Evolutionary conservation across 2,329 filamentous ascomycete species (phyloP), one percentile per base, ranked within the genome.

Genomic region (Hortaea sp.): DNA sequence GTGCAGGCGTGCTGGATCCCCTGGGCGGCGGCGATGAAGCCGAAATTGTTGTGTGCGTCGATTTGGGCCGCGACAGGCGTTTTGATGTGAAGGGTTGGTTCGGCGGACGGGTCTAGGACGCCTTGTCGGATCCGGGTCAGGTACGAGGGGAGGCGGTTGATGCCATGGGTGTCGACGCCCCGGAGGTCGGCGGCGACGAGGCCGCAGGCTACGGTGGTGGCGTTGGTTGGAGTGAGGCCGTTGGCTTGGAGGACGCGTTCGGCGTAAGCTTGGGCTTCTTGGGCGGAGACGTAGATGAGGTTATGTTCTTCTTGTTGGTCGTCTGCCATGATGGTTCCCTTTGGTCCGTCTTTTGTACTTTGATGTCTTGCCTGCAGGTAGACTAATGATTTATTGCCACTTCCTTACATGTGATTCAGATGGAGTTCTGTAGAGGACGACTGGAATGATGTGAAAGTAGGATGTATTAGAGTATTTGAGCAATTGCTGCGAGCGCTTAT

Each of bases 91-190:
- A 88, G 50, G 0, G 68, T 70, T 0, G 85, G 85, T 3, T 68
- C 61, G 1, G 81, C 81, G 7, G 61, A 63, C 7, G 81, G 69
- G 54, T 85, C 71, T 6, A 90, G 74, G 1, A 85, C 82, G 2
- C 81, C 80, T 58, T 82, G 74, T 2, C 83, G 78, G 51, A 89
- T 76, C 12, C 85, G 81, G 45, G 78, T 74, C 69, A 89, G 78
- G 68, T 90, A 90, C 0, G 81, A 85, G 1, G 85, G 84, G 37
- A 90, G 79, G 5, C 85, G 79, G 63, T 86, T 87, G 62, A 85
- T 79, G 49, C 82, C 85, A 61, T 90, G 85, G 0, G 84, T 87
- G 59, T 90, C 85, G 28, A 89, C 81, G 42, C 85, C 85, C 37
- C 85, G 80, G 1, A 90, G 75, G 56, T 90, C 85, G 9, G 85